phyloP scores from a whole-genome alignment of 139 green algal species.

The Chlamydomonas applanata region DNA sequence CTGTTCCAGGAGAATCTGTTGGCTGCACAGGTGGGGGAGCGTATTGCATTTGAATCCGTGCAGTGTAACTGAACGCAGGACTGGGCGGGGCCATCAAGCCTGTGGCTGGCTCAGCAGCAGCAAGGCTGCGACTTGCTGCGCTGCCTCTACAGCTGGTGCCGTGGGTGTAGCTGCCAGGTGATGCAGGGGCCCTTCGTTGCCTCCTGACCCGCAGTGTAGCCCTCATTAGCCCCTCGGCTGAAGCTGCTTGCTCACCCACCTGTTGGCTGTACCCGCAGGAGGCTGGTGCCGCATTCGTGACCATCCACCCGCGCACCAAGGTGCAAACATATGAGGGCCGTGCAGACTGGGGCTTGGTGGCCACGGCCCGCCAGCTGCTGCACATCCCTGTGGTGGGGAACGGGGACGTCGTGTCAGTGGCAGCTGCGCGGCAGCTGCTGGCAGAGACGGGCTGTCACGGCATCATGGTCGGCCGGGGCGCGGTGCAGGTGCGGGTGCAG shows the following conservation, averaged over 20 bases:
- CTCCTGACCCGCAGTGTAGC: no score
- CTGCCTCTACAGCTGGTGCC: no score
- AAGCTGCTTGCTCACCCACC: neutral
- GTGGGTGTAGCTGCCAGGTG: no score
- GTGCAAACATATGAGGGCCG: conserved; percentile 55
- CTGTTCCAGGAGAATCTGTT: conserved; percentile 64
- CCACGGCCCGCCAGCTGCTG: conserved; percentile 48
- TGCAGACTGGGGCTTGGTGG: conserved; percentile 57
- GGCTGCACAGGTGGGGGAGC: conserved; percentile 48
- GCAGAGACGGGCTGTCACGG: conserved; percentile 49
- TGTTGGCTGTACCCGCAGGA: conserved; percentile 22
- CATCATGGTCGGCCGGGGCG: conserved; percentile 53
- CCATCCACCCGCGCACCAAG: conserved; percentile 70
- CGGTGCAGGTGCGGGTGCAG: neutral
- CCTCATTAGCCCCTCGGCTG: no score
- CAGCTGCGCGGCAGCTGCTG: conserved; percentile 38
- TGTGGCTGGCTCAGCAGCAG: no score
- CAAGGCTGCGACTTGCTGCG: no score
- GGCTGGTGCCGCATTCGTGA: conserved; percentile 65
- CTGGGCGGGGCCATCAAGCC: no score
- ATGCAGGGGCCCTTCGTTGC: no score
- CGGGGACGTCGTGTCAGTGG: conserved; percentile 57
- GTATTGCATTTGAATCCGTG: no score
- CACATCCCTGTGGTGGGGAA: conserved; percentile 64
- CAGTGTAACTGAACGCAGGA: no score